Conservation (phyloP, 208 protist genomes). For the Trichomonas vaginalis region DNA sequence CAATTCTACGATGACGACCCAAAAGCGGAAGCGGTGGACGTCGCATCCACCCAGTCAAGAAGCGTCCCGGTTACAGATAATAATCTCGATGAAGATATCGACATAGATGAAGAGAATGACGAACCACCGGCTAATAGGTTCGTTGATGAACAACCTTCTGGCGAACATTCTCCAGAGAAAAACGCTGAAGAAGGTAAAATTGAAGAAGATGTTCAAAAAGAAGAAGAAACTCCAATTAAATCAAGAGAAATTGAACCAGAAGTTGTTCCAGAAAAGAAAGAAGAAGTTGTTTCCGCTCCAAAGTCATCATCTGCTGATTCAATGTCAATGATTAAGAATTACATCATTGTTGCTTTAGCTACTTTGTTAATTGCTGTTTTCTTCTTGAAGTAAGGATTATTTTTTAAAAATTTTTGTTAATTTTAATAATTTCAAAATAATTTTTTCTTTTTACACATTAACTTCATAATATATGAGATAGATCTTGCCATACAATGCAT, state of each 20-base stretch:
- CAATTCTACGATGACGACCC: neutral
- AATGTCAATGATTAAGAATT: neutral
- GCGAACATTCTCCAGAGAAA: neutral
- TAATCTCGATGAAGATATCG: neutral
- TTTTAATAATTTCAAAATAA: no score
- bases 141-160: no score
- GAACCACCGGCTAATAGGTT: neutral
- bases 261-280: neutral
- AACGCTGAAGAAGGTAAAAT: neutral
- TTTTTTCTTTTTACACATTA: no score
- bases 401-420: no score
- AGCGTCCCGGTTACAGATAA: neutral
- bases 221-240: neutral
- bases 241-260: neutral
- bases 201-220: neutral
- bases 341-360: neutral
- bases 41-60: neutral
- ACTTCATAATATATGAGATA: no score
- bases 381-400: neutral
- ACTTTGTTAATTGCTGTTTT: neutral
- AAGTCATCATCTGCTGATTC: neutral
- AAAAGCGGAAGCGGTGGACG: neutral
- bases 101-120: neutral
- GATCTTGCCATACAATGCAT: no score
- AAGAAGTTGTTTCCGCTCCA: no score